Base-by-base conservation (phyloP, 768 basidiomycete species). In the Tubosaeta brunneosetosa region DNA sequence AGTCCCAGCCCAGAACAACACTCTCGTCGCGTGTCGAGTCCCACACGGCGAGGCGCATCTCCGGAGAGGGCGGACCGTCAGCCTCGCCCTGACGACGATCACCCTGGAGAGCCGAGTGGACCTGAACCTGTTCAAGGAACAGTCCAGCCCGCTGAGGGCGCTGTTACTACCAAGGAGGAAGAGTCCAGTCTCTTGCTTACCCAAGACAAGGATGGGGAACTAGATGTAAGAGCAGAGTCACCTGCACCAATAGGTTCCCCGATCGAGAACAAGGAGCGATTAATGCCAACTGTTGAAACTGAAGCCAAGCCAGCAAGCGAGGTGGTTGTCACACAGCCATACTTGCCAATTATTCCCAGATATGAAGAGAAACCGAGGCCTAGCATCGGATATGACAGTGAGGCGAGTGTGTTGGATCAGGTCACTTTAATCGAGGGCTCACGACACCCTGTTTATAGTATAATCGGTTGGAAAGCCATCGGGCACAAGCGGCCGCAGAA, bases 401-500 rank as follows among this genome's bases (percentile, higher is more conserved):
- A 68, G 63, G 69, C 61, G 47, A 55, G 66, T 62, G 19, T 1
- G 33, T 33, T 43, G 40, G 38, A 47, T 38, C 19, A 8, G 25
- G 10, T 41, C 47, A 40, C 12, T 19, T 1, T 53, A 43, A 51
- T 44, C 41, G 48, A 50, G 36, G 17, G 36, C 47, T 62, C 16
- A 60, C 37, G 27, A 43, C 19, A 13, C 12, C 1, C 13, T 13
- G 12, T 29, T 49, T 41, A 27, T 40, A 68, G 66, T 65, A 74
- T 37, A 52, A 62, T 45, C 71, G 70, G 14, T 44, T 75, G 12
- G 72, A 74, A 51, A 59, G 61, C 0, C 76, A 76, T 50, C 74
- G 76, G 6, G 61, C 68, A 7, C 67, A 67, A 49, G 68, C 75
- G 13, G 66, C 69, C n/a, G 53, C 66, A 16, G 77, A 80, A 49